These are phyloP conservation scores for Fusarium nurragi DNA, from an alignment of 2,329 filamentous ascomycete genomes.

Conservation along the genomic window DNA sequence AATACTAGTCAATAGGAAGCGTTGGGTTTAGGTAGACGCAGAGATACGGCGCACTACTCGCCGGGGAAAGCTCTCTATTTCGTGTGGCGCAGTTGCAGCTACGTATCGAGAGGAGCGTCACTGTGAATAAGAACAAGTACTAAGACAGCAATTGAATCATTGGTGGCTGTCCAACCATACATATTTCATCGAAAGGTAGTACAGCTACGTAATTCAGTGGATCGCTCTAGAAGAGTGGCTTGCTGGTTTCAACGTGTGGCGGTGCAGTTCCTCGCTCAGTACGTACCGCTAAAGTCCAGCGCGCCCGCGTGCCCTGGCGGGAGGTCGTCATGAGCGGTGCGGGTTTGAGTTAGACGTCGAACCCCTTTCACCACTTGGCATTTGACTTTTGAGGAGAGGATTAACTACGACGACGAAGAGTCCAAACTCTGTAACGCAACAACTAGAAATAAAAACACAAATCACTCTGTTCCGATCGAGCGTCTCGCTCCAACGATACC, in stretches of 20 bases:
- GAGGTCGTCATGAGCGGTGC: conserved; percentile 27
- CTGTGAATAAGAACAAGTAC: background rate
- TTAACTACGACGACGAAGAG: background rate
- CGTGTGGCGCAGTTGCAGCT: conserved; percentile 29
- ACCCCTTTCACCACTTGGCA: conserved; percentile 32
- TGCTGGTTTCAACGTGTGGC: conserved; percentile 21
- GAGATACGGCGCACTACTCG: conserved; percentile 3
- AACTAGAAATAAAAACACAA: background rate
- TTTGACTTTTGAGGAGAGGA: background rate
- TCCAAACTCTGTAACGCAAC: background rate
- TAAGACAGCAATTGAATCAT: background rate
- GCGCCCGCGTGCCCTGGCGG: background rate
- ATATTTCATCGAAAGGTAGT: background rate
- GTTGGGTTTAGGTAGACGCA: conserved; percentile 15
- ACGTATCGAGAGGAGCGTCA: background rate
- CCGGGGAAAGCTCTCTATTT: conserved; percentile 2
- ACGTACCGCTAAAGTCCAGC: conserved; percentile 19
- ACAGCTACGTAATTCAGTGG: background rate
- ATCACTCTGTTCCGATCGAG: background rate
- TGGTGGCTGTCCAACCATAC: conserved; percentile 28
- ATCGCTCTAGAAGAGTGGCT: conserved; percentile 1
- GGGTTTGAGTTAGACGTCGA: conserved; percentile 17
- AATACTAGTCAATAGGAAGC: background rate
- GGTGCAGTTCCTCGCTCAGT: conserved; percentile 9
- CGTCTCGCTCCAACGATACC: background rate